A percentile compares a stretch with the other conserved stretches of the same genome.
phyloP scores from a whole-genome alignment of 2,329 filamentous ascomycete genomes.

The Emericellopsis cladophorae region DNA sequence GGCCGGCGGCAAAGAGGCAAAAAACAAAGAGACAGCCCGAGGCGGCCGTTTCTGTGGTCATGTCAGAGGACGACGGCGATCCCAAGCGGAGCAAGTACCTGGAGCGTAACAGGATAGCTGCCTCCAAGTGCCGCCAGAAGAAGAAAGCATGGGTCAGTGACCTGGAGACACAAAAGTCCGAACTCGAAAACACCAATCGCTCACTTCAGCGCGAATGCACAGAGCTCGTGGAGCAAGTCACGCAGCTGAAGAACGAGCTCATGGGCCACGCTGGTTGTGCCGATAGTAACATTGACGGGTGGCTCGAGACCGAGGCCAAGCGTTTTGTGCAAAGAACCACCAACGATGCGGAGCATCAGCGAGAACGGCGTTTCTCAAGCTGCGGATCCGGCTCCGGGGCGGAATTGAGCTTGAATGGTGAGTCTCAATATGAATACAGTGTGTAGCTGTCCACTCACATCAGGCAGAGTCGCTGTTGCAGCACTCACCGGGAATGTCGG shows the following conservation, averaged over 20 bases:
- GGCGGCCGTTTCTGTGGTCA: background rate
- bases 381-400: background rate
- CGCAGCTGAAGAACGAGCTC: conserved; percentile 33
- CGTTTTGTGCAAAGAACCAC: conserved; percentile 24
- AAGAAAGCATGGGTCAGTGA: conserved; percentile 40
- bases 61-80: conserved; percentile 15
- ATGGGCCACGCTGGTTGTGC: conserved; percentile 40
- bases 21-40: conserved; percentile 12
- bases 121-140: conserved; percentile 63
- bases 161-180: conserved; percentile 31
- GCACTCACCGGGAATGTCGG: conserved; percentile 4
- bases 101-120: conserved; percentile 59
- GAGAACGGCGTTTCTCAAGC: background rate
- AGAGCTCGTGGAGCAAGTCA: conserved; percentile 28
- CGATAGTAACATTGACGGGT: conserved; percentile 37
- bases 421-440: background rate
- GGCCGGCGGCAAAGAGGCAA: conserved; percentile 4
- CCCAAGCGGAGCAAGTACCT: conserved; percentile 43
- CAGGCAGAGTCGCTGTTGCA: conserved; percentile 1
- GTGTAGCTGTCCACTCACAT: background rate
- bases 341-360: background rate
- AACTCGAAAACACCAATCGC: conserved; percentile 29
- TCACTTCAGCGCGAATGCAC: conserved; percentile 29
- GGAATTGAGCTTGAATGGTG: background rate
- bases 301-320: conserved; percentile 38